phyloP scores from a whole-genome alignment of 2,329 filamentous ascomycete species.

The Verticillium zaregamsianum region DNA sequence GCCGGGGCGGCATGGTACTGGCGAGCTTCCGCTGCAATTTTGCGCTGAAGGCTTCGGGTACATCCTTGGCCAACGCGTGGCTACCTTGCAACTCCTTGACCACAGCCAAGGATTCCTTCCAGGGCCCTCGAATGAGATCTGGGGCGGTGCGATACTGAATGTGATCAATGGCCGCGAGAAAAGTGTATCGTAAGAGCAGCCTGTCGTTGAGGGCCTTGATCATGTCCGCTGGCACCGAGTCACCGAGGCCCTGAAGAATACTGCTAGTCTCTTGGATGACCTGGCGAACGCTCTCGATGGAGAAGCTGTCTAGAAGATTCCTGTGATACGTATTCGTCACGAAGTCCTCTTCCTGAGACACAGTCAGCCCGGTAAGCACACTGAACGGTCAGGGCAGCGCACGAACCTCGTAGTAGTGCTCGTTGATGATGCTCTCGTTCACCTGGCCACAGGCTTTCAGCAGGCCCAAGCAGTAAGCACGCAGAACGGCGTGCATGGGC shows the following conservation, averaged over 20 bases:
- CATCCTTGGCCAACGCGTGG: conserved; percentile 56
- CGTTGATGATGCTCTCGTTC: conserved; percentile 70
- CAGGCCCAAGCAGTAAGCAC: conserved; percentile 81
- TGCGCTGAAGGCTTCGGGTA: conserved; percentile 78
- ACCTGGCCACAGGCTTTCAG: conserved; percentile 80
- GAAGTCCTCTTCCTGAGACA: conserved; percentile 88
- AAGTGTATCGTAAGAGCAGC: conserved; percentile 61
- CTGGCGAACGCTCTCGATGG: conserved; percentile 49
- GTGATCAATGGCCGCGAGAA: conserved; percentile 52
- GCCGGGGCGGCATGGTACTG: conserved; percentile 88
- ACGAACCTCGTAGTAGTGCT: conserved; percentile 83
- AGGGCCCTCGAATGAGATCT: conserved; percentile 44
- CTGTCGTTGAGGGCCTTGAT: conserved; percentile 57
- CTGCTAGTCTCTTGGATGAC: conserved; percentile 51
- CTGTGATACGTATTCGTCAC: conserved; percentile 87
- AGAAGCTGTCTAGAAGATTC: conserved; percentile 64
- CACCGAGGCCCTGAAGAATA: conserved; percentile 40
- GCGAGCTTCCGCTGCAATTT: conserved; percentile 90
- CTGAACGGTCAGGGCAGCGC: neutral
- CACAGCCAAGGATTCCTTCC: conserved; percentile 45
- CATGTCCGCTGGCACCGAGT: conserved; percentile 35
- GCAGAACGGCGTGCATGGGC: conserved; percentile 60
- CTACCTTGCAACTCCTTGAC: conserved; percentile 56
- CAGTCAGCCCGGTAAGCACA: neutral
- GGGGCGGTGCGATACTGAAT: conserved; percentile 39